These are phyloP conservation scores for Dalechampia spathulata DNA, from an alignment of 441 rosid genomes.

Conservation along the genomic window DNA sequence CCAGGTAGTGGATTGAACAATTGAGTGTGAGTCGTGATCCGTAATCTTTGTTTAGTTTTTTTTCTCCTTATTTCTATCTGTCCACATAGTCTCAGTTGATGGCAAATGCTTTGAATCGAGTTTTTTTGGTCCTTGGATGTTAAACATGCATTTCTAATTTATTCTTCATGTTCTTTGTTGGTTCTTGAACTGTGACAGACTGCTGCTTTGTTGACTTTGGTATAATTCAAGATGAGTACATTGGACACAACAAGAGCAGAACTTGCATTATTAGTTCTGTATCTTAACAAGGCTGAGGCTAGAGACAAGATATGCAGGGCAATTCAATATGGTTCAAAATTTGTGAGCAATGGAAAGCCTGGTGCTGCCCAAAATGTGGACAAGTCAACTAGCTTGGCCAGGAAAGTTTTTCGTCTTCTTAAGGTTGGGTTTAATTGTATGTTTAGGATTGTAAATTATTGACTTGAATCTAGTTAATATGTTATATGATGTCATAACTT, in stretches of 20 bases:
- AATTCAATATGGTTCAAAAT: conserved; percentile 93
- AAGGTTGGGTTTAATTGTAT: conserved; percentile 41
- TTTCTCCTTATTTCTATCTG: too few species aligned
- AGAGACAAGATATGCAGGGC: conserved; percentile 98
- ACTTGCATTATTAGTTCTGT: conserved; percentile 72
- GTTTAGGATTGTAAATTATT: neutral
- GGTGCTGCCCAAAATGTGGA: conserved; percentile 95
- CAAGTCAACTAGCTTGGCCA: conserved; percentile 88
- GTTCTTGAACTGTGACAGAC: neutral
- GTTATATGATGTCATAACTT: neutral
- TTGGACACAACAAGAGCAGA: conserved; percentile 87
- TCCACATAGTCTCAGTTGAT: too few species aligned
- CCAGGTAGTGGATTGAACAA: too few species aligned
- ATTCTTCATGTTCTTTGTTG: conserved; percentile 1
- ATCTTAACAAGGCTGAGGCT: conserved; percentile 95
- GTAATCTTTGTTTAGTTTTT: too few species aligned
- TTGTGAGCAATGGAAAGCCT: conserved; percentile 76
- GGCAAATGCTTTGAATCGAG: too few species aligned
- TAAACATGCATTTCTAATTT: neutral
- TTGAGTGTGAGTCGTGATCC: too few species aligned
- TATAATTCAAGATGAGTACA: conserved; percentile 54
- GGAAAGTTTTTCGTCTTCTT: conserved; percentile 94
- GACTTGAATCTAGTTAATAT: neutral
- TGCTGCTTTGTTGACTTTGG: conserved; percentile 3
- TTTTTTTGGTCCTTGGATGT: neutral